phyloP scores from a whole-genome alignment of 1,139 yeast species.

The Suhomyces maxii region DNA sequence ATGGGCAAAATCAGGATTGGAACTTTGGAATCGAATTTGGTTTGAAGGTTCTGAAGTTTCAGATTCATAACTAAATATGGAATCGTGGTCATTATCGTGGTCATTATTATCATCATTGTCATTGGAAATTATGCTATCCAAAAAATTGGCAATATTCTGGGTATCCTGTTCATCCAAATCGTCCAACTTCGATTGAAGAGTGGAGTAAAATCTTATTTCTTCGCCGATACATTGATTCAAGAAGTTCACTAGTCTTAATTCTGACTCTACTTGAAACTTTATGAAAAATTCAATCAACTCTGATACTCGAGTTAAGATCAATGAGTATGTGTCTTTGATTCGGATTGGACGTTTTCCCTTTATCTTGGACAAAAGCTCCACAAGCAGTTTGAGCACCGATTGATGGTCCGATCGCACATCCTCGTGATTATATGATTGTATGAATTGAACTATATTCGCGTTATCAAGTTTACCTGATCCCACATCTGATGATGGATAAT shows the following conservation, averaged over 20 bases:
- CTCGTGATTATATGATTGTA: constrained; percentile 12
- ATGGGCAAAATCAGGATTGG: constrained; percentile 16
- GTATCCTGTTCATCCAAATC: constrained; percentile 25
- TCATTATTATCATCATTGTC: constrained; percentile 1
- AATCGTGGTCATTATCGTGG: constrained; percentile 14
- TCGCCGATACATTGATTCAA: constrained; percentile 22
- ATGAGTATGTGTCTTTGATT: constrained; percentile 22
- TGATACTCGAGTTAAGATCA: constrained; percentile 21
- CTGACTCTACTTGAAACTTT: constrained; percentile 23
- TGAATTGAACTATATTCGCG: constrained; percentile 17
- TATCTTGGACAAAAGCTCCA: constrained; percentile 15
- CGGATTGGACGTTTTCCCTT: constrained; percentile 20
- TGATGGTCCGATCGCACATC: neutral
- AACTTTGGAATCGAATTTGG: constrained; percentile 1
- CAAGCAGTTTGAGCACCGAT: constrained; percentile 4
- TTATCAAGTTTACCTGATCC: neutral
- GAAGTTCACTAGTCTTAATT: constrained; percentile 19
- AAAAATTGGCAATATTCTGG: constrained; percentile 21
- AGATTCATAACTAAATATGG: constrained; percentile 25
- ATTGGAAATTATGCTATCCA: constrained; percentile 20
- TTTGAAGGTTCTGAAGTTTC: neutral
- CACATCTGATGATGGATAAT: neutral
- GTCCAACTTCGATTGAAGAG: constrained; percentile 19
- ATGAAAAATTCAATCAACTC: constrained; percentile 23
- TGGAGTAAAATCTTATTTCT: constrained; percentile 22